These are phyloP conservation scores for Fonsecaea erecta DNA, from an alignment of 2,329 filamentous ascomycete species.

Conservation along the genomic window DNA sequence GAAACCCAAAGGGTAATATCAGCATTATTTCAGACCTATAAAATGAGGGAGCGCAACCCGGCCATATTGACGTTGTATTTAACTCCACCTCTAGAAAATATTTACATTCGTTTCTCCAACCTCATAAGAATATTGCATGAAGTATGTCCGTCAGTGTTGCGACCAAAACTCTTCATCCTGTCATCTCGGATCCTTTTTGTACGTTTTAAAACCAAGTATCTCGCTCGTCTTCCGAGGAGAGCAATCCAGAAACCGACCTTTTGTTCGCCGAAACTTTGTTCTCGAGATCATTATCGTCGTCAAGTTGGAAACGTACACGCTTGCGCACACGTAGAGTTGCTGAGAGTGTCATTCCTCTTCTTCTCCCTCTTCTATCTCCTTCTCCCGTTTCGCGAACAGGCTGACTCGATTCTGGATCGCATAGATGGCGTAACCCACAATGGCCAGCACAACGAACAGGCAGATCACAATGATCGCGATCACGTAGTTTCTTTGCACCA, in stretches of 20 bases:
- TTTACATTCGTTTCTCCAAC: not conserved
- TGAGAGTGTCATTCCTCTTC: conserved; percentile 34
- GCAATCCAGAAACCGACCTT: conserved; percentile 24
- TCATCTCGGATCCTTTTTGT: conserved; percentile 4
- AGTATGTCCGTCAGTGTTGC: not conserved
- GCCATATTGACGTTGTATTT: conserved; percentile 1
- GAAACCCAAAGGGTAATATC: conserved; percentile 31
- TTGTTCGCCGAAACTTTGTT: conserved; percentile 4
- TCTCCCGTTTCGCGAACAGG: conserved; percentile 39
- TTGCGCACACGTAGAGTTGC: not conserved
- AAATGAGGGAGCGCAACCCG: not conserved
- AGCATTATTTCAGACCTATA: conserved; percentile 33
- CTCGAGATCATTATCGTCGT: conserved; percentile 18
- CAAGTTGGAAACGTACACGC: conserved; percentile 28
- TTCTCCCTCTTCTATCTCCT: conserved; percentile 40
- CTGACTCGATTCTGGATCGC: conserved; percentile 43
- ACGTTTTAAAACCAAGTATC: conserved; percentile 32
- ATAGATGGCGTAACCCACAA: conserved; percentile 47
- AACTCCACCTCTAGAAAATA: not conserved
- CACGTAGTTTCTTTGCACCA: conserved; percentile 53
- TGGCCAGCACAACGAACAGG: conserved; percentile 53
- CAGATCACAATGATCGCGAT: conserved; percentile 57
- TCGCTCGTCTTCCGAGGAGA: conserved; percentile 29
- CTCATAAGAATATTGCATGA: not conserved
- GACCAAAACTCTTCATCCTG: not conserved